Percentiles rank a stretch among this genome's conserved stretches.
Conservation (phyloP, 176 grass and related monocot species). For the Rhipidocladum racemiflorum region DNA sequence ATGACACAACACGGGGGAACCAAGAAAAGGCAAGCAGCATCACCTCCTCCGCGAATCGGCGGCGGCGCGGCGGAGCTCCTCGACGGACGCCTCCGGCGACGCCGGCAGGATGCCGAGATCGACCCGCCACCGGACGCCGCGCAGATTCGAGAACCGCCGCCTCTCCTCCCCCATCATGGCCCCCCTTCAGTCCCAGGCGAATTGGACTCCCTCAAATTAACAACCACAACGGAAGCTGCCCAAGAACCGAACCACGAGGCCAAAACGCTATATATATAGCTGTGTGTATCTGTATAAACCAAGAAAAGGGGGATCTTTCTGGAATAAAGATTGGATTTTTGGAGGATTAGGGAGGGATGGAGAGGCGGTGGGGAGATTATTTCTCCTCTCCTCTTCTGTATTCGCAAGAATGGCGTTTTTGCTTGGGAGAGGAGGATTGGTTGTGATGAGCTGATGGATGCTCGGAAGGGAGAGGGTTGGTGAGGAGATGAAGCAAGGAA, state of each 20-base stretch:
- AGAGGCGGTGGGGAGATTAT: constrained; percentile 24
- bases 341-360: constrained; percentile 14
- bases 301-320: constrained; percentile 46
- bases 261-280: constrained; percentile 39
- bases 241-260: constrained; percentile 29
- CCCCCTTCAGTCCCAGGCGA: constrained; percentile 20
- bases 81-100: constrained; percentile 59
- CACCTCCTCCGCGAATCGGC: constrained; percentile 89
- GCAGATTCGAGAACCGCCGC: constrained; percentile 54
- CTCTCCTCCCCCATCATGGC: constrained; percentile 50
- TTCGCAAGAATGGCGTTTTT: constrained; percentile 32
- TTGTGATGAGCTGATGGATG: background rate
- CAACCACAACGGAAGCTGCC: constrained; percentile 12
- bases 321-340: constrained; percentile 33
- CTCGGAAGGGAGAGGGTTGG: background rate
- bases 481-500: no score
- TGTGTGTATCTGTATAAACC: constrained; percentile 26
- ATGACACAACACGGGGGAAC: background rate
- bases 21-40: background rate
- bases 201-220: constrained; percentile 35
- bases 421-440: constrained; percentile 24
- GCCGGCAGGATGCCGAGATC: constrained; percentile 86
- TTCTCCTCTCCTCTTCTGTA: constrained; percentile 22
- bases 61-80: constrained; percentile 68
- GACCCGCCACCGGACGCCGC: constrained; percentile 84